phyloP scores from a whole-genome alignment of 805 yeast genomes.

The Myxozyma neotropica region DNA sequence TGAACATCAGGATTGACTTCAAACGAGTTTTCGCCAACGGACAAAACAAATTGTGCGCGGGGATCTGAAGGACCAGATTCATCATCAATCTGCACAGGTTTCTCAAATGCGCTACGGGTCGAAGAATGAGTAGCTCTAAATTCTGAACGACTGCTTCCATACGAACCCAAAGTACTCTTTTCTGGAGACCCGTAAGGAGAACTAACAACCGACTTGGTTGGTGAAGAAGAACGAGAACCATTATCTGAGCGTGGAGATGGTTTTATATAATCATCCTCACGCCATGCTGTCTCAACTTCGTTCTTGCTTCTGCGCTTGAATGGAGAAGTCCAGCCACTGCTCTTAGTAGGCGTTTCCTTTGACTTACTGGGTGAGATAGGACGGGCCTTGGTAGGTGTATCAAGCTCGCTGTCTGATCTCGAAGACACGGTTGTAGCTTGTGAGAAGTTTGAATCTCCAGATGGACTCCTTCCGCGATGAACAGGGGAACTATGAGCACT shows the following conservation, averaged over 20 bases:
- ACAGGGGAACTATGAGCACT: conserved; percentile 35
- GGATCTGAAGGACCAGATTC: conserved; percentile 20
- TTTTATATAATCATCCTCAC: conserved; percentile 10
- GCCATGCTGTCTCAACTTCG: conserved; percentile 40
- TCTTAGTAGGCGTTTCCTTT: conserved; percentile 2
- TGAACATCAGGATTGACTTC: conserved; percentile 10
- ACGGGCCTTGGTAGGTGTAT: background rate
- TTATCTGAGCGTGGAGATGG: background rate
- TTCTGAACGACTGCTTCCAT: background rate
- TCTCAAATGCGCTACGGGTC: background rate
- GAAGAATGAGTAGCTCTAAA: background rate
- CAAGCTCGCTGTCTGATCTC: conserved; percentile 22
- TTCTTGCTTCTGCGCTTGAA: conserved; percentile 46
- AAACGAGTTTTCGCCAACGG: conserved; percentile 30
- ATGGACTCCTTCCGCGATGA: conserved; percentile 35
- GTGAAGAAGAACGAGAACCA: conserved; percentile 8
- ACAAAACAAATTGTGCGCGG: conserved; percentile 27
- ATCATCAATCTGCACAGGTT: background rate
- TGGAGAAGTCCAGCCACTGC: conserved; percentile 50
- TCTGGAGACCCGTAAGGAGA: conserved; percentile 7
- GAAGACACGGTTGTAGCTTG: conserved; percentile 35
- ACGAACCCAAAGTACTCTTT: background rate
- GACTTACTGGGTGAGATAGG: background rate
- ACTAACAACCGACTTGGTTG: background rate
- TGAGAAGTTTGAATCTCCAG: conserved; percentile 35